phyloP scores from a whole-genome alignment of 345 rosid genomes.

The Streptanthus diversifolius region DNA sequence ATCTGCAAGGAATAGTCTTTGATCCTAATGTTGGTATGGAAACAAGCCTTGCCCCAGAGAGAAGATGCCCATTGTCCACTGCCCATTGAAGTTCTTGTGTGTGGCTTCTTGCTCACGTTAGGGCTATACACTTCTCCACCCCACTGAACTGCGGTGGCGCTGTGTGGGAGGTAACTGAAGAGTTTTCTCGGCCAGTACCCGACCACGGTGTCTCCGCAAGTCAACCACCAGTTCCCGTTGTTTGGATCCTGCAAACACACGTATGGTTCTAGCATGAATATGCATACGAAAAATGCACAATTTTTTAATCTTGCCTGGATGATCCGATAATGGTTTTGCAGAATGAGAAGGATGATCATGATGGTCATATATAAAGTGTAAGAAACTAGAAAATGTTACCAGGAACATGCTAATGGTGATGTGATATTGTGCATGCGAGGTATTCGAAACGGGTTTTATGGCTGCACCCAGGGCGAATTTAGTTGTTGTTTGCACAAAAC shows the following conservation, averaged over 20 bases:
- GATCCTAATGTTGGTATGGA: constrained; percentile 39
- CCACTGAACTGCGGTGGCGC: constrained; percentile 48
- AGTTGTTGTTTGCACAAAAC: constrained; percentile 47
- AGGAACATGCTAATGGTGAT: constrained; percentile 4
- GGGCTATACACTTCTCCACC: constrained; percentile 58
- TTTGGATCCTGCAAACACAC: constrained; percentile 38
- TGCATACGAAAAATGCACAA: not conserved
- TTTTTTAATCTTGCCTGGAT: not conserved
- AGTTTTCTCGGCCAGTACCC: constrained; percentile 51
- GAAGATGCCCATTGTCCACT: constrained; percentile 36
- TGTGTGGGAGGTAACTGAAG: constrained; percentile 25
- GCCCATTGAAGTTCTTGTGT: constrained; percentile 56
- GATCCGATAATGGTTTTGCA: not conserved
- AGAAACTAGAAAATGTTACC: constrained; percentile 28
- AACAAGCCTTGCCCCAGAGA: constrained; percentile 21
- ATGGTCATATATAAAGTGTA: not conserved
- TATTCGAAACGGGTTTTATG: constrained; percentile 7
- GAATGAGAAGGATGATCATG: not conserved
- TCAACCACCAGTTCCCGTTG: constrained; percentile 51
- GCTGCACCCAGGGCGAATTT: constrained; percentile 31
- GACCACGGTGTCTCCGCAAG: not conserved
- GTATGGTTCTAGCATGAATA: not conserved
- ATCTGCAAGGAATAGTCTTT: constrained; percentile 33
- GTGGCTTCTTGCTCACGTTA: constrained; percentile 41
- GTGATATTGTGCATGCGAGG: constrained; percentile 16